Evolutionary conservation across 2,329 filamentous ascomycete species (phyloP).

Genomic region (Sporothrix euskadiensis): DNA sequence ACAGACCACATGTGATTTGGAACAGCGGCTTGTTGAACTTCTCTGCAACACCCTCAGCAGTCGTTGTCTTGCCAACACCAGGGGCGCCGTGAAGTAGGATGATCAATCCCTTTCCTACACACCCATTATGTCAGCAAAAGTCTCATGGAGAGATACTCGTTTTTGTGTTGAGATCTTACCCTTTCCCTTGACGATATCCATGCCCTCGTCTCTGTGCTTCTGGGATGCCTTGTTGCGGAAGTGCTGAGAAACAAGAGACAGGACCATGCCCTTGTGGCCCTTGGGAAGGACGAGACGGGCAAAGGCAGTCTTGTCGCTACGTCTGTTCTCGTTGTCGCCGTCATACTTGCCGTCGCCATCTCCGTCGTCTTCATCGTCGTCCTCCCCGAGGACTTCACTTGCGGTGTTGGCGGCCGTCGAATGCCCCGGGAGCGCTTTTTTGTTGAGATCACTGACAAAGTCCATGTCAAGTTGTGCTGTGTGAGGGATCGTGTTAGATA

Average conservation of each 20-base stretch:
- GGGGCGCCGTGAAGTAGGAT: slow-evolving; percentile 15
- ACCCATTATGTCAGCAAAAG: not conserved
- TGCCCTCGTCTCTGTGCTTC: slow-evolving; percentile 32
- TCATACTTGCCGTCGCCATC: not conserved
- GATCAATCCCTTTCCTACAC: not conserved
- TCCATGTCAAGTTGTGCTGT: not conserved
- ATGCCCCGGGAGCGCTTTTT: not conserved
- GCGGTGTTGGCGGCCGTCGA: not conserved
- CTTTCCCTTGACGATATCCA: slow-evolving; percentile 11
- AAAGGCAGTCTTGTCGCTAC: not conserved
- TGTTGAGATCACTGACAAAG: not conserved
- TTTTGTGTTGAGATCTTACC: not conserved
- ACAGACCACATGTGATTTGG: slow-evolving; percentile 14
- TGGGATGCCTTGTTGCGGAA: slow-evolving; percentile 33
- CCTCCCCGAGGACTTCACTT: too few relatives aligned
- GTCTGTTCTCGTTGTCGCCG: not conserved
- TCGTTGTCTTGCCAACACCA: slow-evolving; percentile 1
- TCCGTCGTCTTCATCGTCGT: not conserved
- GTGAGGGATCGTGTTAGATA: not conserved
- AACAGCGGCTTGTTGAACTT: not conserved
- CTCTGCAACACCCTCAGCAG: slow-evolving; percentile 7
- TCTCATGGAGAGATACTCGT: not conserved
- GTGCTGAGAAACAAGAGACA: slow-evolving; percentile 31
- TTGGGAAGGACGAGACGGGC: not conserved
- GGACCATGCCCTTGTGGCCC: slow-evolving; percentile 19